A percentile compares a stretch with the other conserved stretches of the same genome.
Evolutionary conservation across 140 eudicot genomes (phyloP).

Genomic region (Flaveria floridana): DNA sequence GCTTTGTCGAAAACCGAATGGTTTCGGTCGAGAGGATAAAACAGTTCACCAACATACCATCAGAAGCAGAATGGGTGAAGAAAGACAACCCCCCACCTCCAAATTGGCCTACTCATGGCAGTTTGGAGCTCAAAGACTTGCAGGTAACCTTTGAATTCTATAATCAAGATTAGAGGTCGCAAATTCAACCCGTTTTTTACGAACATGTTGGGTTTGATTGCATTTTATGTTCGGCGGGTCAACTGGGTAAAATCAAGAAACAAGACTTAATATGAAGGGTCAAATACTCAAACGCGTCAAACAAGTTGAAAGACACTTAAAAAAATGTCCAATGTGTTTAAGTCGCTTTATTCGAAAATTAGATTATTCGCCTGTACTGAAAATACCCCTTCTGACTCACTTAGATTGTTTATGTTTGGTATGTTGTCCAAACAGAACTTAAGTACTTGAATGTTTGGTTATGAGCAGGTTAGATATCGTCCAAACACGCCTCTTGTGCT

Average conservation of each 20-base stretch:
- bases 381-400: too few relatives aligned
- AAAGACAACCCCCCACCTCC: conserved; percentile 47
- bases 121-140: conserved; percentile 56
- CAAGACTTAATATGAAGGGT: background rate
- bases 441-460: conserved; percentile 9
- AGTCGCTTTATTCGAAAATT: background rate
- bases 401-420: background rate
- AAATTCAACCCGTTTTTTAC: background rate
- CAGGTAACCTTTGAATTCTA: conserved; percentile 43
- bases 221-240: background rate
- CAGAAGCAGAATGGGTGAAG: conserved; percentile 73
- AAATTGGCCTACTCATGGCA: conserved; percentile 73
- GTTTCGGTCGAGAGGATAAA: conserved; percentile 85
- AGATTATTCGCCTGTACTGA: too few relatives aligned
- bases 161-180: background rate
- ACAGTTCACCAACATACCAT: conserved; percentile 63
- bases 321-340: too few relatives aligned
- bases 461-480: conserved; percentile 73
- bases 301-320: background rate
- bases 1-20: conserved; percentile 76
- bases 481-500: conserved; percentile 73
- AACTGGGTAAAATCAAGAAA: background rate
- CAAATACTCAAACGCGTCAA: background rate
- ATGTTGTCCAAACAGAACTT: background rate
- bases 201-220: background rate